phyloP scores from a whole-genome alignment of 176 grass and related monocot genomes.

The Pontederia paniculata region DNA sequence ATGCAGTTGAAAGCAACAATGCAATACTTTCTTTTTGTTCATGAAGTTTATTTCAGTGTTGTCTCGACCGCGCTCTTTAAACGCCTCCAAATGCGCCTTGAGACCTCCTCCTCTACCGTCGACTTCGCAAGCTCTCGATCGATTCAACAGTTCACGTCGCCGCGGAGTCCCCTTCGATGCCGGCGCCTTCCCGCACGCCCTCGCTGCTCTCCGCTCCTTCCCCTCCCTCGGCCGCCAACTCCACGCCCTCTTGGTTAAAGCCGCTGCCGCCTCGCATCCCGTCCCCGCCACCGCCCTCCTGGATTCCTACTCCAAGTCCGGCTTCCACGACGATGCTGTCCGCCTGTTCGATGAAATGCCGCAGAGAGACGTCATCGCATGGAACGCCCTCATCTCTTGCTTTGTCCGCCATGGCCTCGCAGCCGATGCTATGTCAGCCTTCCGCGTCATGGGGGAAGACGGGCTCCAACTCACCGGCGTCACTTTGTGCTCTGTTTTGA shows the following conservation, averaged over 20 bases:
- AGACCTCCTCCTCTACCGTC: too few species aligned
- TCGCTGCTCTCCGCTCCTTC: conserved; percentile 14
- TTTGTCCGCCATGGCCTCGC: conserved; percentile 29
- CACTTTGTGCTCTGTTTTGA: conserved; percentile 42
- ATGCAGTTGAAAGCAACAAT: too few species aligned
- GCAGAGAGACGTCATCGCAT: conserved; percentile 30
- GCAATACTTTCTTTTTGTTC: too few species aligned
- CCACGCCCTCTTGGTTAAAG: conserved; percentile 33
- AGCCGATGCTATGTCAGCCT: conserved; percentile 9
- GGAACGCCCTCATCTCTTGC: conserved; percentile 50
- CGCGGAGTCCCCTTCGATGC: neutral
- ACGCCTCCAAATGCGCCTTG: too few species aligned
- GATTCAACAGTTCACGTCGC: neutral
- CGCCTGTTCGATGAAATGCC: conserved; percentile 57
- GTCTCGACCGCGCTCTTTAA: too few species aligned
- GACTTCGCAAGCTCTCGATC: neutral
- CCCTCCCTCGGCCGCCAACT: conserved; percentile 7
- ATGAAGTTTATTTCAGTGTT: too few species aligned
- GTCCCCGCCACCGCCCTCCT: conserved; percentile 47
- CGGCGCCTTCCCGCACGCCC: conserved; percentile 23
- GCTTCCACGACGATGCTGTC: conserved; percentile 23
- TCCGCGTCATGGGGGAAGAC: conserved; percentile 21
- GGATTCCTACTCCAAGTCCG: conserved; percentile 19
- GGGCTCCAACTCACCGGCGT: conserved; percentile 22
- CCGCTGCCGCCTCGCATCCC: conserved; percentile 20